Evolutionary conservation across 257 asterid species (phyloP).

Genomic region (Capsicum chinense): DNA sequence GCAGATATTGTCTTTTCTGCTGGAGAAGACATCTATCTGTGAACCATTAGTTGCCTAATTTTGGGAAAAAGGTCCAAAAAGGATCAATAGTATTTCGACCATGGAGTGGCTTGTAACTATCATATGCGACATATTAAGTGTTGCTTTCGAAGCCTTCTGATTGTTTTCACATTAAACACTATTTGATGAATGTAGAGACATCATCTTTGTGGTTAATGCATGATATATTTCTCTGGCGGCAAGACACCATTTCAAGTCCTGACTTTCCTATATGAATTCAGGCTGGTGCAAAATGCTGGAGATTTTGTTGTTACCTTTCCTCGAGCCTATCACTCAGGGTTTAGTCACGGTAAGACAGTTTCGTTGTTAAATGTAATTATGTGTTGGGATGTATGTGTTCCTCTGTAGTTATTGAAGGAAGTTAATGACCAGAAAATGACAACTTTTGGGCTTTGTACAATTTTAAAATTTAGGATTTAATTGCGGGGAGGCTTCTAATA

Average conservation of each 20-base stretch:
- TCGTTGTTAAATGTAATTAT: constrained; percentile 27
- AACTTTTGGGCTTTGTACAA: constrained; percentile 20
- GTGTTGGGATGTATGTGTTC: constrained; percentile 17
- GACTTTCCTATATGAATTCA: constrained; percentile 37
- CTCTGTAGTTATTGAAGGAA: constrained; percentile 19
- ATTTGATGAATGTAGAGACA: constrained; percentile 32
- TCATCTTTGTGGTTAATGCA: constrained; percentile 17
- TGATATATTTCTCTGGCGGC: not conserved
- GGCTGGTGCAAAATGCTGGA: constrained; percentile 99
- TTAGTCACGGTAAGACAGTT: constrained; percentile 86
- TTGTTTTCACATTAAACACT: constrained; percentile 6
- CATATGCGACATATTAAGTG: not conserved
- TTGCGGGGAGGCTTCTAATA: constrained; percentile 97
- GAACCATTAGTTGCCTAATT: not conserved
- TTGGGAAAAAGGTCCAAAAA: not conserved
- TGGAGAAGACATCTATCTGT: constrained; percentile 22
- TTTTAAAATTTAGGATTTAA: constrained; percentile 73
- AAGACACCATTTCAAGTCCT: constrained; percentile 3
- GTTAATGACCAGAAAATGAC: constrained; percentile 11
- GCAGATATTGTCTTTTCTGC: constrained; percentile 12
- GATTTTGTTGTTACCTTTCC: constrained; percentile 99
- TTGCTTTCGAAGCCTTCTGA: not conserved
- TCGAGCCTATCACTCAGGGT: constrained; percentile 99
- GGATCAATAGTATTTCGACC: not conserved
- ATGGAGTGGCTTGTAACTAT: not conserved